Base-by-base conservation (phyloP, 768 basidiomycete species). In the Russula sp. region DNA sequence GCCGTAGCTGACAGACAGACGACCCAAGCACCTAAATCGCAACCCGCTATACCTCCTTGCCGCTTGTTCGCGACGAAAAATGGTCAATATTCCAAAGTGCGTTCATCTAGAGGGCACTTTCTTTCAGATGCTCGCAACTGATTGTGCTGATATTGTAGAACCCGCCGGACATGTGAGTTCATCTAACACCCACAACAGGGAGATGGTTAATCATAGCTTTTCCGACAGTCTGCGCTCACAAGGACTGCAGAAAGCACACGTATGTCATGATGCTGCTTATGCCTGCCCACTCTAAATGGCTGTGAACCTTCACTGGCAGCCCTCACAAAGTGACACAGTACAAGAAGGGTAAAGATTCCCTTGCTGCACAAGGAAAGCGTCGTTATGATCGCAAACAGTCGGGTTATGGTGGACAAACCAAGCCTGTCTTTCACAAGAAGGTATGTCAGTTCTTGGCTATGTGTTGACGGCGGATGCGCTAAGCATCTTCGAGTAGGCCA, bases 341-440 rank as follows among this genome's bases (percentile, higher is more conserved):
- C 85, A 99, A 99, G 88, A 97, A 93, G 84, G 97, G 97, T 75
- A 98, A 99, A 80, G 96, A 93, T 74, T 98, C 97, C 63, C 79
- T 95, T 66, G 90, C 91, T 74, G 97, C 92, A 56, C 96, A 99
- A 80, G 97, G 97, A 80, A 98, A 99, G 87, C 90, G 97, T 72
- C 93, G 97, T 81, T 98, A 99, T 80, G 97, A 98, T 82, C 88
- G 96, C 72, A 96, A 97, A 85, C 94, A 91, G 77, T 88, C 88
- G 67, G 91, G 96, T 78, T 98, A 98, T 80, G 96, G 96, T 89
- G 96, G 96, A 79, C 96, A 99, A 83, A 99, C 96, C 63, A 99
- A 99, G 82, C 96, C 96, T 64, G 95, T 99, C 78, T 99, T 99
- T 89, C 97, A 99, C 90, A 99, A 99, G 84, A 98, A 97, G 88